Evolutionary conservation across 306 rosid species (phyloP).

Genomic region (Lathyrus sativus): DNA sequence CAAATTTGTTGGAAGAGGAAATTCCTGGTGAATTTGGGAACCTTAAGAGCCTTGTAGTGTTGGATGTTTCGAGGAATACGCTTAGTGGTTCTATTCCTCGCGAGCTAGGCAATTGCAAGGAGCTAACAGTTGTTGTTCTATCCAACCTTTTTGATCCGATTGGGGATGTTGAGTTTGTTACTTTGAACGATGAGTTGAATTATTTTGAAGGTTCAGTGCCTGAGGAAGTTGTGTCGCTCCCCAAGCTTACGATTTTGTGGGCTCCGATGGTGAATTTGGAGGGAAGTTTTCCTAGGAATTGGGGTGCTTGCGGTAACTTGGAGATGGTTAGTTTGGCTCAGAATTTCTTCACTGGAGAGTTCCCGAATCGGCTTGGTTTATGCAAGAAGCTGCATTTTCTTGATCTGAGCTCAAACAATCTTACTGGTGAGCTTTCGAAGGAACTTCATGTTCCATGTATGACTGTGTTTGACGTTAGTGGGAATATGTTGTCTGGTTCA

Average conservation of each 20-base stretch:
- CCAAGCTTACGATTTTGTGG: constrained; percentile 79
- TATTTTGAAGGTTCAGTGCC: constrained; percentile 79
- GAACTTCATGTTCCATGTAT: constrained; percentile 72
- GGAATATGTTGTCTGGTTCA: constrained; percentile 62
- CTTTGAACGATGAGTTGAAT: constrained; percentile 61
- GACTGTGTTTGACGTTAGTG: constrained; percentile 79
- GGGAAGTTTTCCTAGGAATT: constrained; percentile 54
- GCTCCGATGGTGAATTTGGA: constrained; percentile 79
- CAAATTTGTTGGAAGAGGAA: constrained; percentile 67
- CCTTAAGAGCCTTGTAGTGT: constrained; percentile 61
- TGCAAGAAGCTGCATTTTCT: constrained; percentile 75
- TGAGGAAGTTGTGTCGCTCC: constrained; percentile 56
- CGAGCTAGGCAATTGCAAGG: constrained; percentile 66
- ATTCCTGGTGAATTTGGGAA: constrained; percentile 69
- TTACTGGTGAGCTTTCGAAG: constrained; percentile 60
- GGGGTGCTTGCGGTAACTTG: constrained; percentile 72
- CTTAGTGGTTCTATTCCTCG: constrained; percentile 67
- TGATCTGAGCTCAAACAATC: constrained; percentile 67
- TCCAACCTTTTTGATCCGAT: constrained; percentile 66
- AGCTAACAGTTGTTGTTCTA: constrained; percentile 70
- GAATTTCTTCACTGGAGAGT: constrained; percentile 65
- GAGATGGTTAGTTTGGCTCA: constrained; percentile 83
- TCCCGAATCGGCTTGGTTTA: constrained; percentile 50
- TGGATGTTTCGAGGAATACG: constrained; percentile 87
- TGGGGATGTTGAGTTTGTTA: constrained; percentile 36